Evolutionary conservation across 1,284 basidiomycete genomes (phyloP), one percentile per base, ranked within the genome.

Genomic region (Microbotryomycetes sp.): DNA sequence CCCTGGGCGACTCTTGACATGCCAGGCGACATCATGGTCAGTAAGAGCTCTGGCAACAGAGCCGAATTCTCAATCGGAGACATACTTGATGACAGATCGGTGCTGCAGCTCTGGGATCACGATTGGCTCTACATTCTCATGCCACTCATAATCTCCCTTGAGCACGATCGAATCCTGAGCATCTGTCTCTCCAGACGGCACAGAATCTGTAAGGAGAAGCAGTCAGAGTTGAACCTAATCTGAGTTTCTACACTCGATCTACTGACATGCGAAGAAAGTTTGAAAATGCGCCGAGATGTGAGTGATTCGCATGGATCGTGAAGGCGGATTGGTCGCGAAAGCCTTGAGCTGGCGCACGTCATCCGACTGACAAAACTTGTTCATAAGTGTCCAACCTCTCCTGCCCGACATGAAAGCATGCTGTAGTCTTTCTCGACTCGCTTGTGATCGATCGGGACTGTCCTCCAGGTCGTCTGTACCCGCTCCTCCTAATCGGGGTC

Each of bases 1-100:
- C 92, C 92, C 25, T 70, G 63, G 4, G 64, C 68, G 32, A 69
- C 58, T 31, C 69, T 73, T 58, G 4, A 51, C 16, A 7, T 15
- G 1, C n/a, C n/a, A 29, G 7, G 19, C 2, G 22, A 45, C 16
- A 28, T 15, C 14, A 22, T 31, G 15, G 47, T 29, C 29, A 16
- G 26, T 14, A 5, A 12, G 3, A 19, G n/a, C n/a, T n/a, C 46
- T 42, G 3, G 30, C 26, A 56, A 14, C 28, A 3, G 4, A 46
- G 23, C 16, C 7, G 22, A 42, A 14, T 48, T 15, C 12, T 23
- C 36, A 42, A 9, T 9, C 36, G 5, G 42, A n/a, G 15, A 65
- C 63, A 45, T n/a, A 66, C 68, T 68, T 66, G 50, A 72, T 72
- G 1, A 72, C 70, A 12, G 66, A 67, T 6, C 56, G 47, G 14